Evolutionary conservation across 2,329 filamentous ascomycete species (phyloP).

Genomic region (Daldinia sp.): DNA sequence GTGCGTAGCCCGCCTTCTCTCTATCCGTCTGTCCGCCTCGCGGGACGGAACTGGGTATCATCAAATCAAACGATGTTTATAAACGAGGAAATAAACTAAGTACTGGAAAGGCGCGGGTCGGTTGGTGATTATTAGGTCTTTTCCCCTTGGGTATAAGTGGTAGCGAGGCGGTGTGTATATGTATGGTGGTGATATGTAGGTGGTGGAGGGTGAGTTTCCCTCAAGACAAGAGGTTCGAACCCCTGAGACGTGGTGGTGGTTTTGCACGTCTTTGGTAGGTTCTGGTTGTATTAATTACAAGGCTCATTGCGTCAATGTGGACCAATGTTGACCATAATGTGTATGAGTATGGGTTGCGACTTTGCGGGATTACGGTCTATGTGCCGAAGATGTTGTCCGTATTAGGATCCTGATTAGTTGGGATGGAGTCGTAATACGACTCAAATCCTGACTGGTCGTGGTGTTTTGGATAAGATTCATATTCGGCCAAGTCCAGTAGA

Average conservation of each 20-base stretch:
- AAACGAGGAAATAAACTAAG: constrained; percentile 13
- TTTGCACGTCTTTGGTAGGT: neutral
- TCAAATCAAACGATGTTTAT: constrained; percentile 33
- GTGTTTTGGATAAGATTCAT: neutral
- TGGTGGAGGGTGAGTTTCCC: neutral
- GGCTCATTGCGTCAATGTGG: neutral
- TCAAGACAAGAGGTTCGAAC: neutral
- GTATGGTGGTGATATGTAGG: neutral
- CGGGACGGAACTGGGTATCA: constrained; percentile 34
- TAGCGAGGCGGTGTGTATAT: neutral
- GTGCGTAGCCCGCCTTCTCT: neutral
- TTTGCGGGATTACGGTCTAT: neutral
- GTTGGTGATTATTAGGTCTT: neutral
- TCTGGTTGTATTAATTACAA: constrained; percentile 4
- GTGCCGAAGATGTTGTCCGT: neutral
- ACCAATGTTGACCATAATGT: neutral
- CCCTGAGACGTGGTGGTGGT: neutral
- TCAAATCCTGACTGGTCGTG: neutral
- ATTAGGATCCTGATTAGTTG: neutral
- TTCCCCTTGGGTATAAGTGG: neutral
- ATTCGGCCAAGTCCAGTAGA: neutral
- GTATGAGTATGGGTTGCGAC: neutral
- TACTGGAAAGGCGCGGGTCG: neutral
- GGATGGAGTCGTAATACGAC: neutral
- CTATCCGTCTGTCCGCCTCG: constrained; percentile 18